Evolutionary conservation across 2,329 filamentous ascomycete genomes (phyloP).

Genomic region (Lachnellula occidentalis): DNA sequence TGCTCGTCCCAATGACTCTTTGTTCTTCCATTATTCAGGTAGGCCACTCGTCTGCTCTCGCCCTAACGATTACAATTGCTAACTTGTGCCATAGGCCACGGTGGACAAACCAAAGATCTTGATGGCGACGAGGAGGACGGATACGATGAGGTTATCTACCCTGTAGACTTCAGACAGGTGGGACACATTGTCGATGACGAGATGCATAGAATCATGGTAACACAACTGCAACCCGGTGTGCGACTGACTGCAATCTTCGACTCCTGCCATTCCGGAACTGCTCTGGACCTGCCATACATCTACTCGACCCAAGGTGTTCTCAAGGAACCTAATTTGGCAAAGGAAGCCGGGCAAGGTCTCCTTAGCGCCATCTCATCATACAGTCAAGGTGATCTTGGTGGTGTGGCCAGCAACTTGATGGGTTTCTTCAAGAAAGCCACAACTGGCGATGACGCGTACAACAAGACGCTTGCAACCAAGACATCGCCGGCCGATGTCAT

Average conservation of each 20-base stretch:
- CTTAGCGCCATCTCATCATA: slow-evolving; percentile 56
- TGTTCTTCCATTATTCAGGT: slow-evolving; percentile 98
- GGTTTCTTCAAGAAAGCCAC: slow-evolving; percentile 83
- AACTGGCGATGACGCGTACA: slow-evolving; percentile 67
- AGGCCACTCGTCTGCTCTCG: slow-evolving; percentile 27
- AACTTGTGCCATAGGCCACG: slow-evolving; percentile 50
- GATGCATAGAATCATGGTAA: slow-evolving; percentile 73
- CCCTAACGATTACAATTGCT: slow-evolving; percentile 15
- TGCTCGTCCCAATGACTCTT: slow-evolving; percentile 81
- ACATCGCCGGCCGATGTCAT: slow-evolving; percentile 92
- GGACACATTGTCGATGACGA: slow-evolving; percentile 79
- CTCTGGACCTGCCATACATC: slow-evolving; percentile 59
- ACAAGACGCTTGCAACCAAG: slow-evolving; percentile 79
- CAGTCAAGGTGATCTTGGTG: slow-evolving; percentile 74
- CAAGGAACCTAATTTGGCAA: slow-evolving; percentile 47
- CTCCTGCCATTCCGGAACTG: slow-evolving; percentile 61
- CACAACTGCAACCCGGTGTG: slow-evolving; percentile 70
- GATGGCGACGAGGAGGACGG: slow-evolving; percentile 78
- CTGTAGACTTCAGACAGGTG: slow-evolving; percentile 69
- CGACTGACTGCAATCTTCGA: slow-evolving; percentile 66
- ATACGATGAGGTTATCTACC: slow-evolving; percentile 78
- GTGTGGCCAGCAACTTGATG: slow-evolving; percentile 72
- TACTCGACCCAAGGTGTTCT: slow-evolving; percentile 41
- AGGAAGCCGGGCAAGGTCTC: slow-evolving; percentile 48
- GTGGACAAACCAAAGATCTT: slow-evolving; percentile 72